A percentile compares a stretch with the other conserved stretches of the same genome.
phyloP scores from a whole-genome alignment of 1,284 basidiomycete species.

The Somion occarium region DNA sequence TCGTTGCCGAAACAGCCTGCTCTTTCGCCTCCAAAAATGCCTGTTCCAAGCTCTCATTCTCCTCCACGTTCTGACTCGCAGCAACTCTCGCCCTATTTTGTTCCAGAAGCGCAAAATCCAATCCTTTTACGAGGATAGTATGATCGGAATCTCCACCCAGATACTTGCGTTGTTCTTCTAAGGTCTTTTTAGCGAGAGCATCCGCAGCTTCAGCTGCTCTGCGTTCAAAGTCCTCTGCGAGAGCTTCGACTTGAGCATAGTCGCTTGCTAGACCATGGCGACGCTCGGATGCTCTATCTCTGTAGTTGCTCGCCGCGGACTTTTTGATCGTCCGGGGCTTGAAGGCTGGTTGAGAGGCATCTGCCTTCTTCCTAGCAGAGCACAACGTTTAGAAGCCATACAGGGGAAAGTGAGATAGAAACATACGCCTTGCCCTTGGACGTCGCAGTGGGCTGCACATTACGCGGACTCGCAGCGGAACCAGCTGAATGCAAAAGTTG shows the following conservation, averaged over 20 bases:
- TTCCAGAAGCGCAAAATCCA: conserved; percentile 83
- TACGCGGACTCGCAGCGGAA: background rate
- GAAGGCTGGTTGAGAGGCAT: conserved; percentile 44
- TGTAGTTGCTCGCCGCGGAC: conserved; percentile 37
- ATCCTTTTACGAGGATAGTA: conserved; percentile 85
- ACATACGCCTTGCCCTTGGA: conserved; percentile 9
- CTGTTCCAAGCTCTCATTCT: conserved; percentile 76
- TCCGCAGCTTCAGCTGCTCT: conserved; percentile 44
- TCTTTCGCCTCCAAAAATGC: conserved; percentile 47
- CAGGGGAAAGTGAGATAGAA: background rate
- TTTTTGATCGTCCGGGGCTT: conserved; percentile 77
- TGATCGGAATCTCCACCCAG: conserved; percentile 87
- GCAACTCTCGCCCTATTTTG: conserved; percentile 69
- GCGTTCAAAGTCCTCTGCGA: conserved; percentile 77
- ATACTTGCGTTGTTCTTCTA: conserved; percentile 74
- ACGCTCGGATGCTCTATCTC: conserved; percentile 69
- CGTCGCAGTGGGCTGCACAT: too few species aligned
- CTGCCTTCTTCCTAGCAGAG: conserved; percentile 20
- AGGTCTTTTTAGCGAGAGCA: conserved; percentile 46
- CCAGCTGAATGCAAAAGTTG: conserved; percentile 11
- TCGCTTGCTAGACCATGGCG: conserved; percentile 59
- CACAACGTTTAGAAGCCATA: background rate
- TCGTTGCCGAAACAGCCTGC: conserved; percentile 14
- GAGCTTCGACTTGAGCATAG: conserved; percentile 73
- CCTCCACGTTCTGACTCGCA: conserved; percentile 42